Evolutionary conservation across 208 protist genomes (phyloP), one percentile per base, ranked within the genome.

Genomic region (Acanthamoeba healyi): DNA sequence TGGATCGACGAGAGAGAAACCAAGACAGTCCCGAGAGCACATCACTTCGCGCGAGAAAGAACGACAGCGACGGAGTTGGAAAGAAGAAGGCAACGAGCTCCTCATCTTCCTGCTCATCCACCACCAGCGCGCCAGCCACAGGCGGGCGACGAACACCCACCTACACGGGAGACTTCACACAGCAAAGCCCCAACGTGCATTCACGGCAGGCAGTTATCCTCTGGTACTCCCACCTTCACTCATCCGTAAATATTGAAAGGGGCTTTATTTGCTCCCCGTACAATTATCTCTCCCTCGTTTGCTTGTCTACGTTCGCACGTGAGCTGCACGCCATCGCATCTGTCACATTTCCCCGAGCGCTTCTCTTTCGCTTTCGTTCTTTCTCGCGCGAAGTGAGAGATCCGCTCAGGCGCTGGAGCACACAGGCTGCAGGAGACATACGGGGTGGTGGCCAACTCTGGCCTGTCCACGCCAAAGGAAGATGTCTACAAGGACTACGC

Each of bases 401-500:
- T 29, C 6, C 56, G 19, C 26, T 22, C 15, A 17, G 44, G 44
- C 12, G 7, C 14, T 51, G 51, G 51, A n/a, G 2, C 36, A 10
- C 6, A 24, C 70, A 79, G 70, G 70, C 38, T 79, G 4, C n/a
- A 44, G 70, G 70, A 79, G 12, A 34, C 36, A 7, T 79, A 49
- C 36, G 36, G 34, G 36, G 32, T 79, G 70, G 36, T 49, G 38
- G 36, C 70, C 70, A 79, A 79, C 36, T 49, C 32, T 10, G 70
- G 70, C n/a, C n/a, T 72, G 5, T 79, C 70, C 6, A 79, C 36
- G 6, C 36, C 70, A 14, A 79, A 79, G 17, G 70, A 79, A 17
- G 70, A 79, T 36, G 70, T 79, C 36, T 79, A 79, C 70, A 24
- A n/a, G 34, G 70, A 38, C 70, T 79, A 79, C 70, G 26, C 29